Evolutionary conservation across 345 rosid genomes (phyloP).

Genomic region (Rhodamnia rubescens): DNA sequence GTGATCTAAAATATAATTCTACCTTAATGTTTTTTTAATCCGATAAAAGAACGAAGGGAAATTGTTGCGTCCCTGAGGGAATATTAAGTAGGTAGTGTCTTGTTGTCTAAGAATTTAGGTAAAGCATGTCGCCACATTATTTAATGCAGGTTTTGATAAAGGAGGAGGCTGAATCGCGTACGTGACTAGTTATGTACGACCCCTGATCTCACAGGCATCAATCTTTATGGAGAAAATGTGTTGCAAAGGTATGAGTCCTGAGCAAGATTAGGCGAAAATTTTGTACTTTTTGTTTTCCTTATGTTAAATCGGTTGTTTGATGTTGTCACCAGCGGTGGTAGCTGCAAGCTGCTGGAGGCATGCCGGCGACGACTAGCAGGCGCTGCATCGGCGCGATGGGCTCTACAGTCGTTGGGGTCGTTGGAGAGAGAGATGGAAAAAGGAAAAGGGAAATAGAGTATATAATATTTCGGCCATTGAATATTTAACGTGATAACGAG

Average conservation of each 20-base stretch:
- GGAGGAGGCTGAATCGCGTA: not conserved
- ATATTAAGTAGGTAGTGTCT: not conserved
- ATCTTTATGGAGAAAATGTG: not conserved
- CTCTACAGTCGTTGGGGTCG: not conserved
- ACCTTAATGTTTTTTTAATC: not conserved
- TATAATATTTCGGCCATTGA: not conserved
- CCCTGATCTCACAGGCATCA: not conserved
- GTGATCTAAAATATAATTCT: not conserved
- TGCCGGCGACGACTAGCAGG: not conserved
- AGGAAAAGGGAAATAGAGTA: not conserved
- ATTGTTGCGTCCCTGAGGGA: not conserved
- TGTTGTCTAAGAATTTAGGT: not conserved
- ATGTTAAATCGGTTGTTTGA: not conserved
- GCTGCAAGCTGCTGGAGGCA: not conserved
- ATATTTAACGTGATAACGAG: not conserved
- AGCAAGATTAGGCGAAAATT: not conserved
- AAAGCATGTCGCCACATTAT: not conserved
- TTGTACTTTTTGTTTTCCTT: not conserved
- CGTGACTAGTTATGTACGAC: not conserved
- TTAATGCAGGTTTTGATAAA: not conserved
- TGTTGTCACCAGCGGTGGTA: not conserved
- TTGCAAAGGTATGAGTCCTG: not conserved
- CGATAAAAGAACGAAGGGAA: not conserved
- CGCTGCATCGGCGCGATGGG: not conserved
- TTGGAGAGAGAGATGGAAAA: not conserved